phyloP scores from a whole-genome alignment of 306 rosid species.

The Luffa acutangula region DNA sequence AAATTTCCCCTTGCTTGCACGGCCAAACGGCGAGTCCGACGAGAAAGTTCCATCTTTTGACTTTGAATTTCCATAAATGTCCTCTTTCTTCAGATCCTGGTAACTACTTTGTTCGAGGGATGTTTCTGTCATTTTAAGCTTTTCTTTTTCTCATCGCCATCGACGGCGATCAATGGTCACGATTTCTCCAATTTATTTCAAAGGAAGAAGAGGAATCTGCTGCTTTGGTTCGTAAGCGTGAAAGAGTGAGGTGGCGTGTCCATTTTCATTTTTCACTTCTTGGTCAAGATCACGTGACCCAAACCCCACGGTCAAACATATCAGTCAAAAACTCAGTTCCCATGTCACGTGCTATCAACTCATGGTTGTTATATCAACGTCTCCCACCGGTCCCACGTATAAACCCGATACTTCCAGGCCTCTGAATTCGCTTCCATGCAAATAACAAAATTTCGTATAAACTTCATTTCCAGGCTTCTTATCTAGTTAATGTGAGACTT shows the following conservation, averaged over 20 bases:
- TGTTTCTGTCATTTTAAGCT: conserved; percentile 30
- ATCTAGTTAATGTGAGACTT: too few relatives aligned
- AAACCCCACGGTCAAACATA: not conserved
- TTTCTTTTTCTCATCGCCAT: not conserved
- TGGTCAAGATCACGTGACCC: conserved; percentile 5
- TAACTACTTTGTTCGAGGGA: not conserved
- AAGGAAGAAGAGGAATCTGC: not conserved
- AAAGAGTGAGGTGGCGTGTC: conserved; percentile 3
- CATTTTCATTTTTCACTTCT: not conserved
- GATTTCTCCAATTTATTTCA: not conserved
- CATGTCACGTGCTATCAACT: conserved; percentile 2
- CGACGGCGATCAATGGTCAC: not conserved
- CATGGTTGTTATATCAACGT: conserved; percentile 1
- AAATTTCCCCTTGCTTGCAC: conserved; percentile 60
- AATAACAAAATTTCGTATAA: not conserved
- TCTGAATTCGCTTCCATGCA: not conserved
- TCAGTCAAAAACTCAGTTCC: not conserved
- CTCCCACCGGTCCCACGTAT: not conserved
- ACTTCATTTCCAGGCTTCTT: too few relatives aligned
- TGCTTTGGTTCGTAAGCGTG: not conserved
- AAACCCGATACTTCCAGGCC: not conserved
- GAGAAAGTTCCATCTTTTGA: not conserved
- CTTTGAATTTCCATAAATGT: conserved; percentile 12
- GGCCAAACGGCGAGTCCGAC: conserved; percentile 26
- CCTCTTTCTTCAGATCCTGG: not conserved